Base-by-base conservation (phyloP, 768 basidiomycete genomes). In the Leccinum truebloodii region DNA sequence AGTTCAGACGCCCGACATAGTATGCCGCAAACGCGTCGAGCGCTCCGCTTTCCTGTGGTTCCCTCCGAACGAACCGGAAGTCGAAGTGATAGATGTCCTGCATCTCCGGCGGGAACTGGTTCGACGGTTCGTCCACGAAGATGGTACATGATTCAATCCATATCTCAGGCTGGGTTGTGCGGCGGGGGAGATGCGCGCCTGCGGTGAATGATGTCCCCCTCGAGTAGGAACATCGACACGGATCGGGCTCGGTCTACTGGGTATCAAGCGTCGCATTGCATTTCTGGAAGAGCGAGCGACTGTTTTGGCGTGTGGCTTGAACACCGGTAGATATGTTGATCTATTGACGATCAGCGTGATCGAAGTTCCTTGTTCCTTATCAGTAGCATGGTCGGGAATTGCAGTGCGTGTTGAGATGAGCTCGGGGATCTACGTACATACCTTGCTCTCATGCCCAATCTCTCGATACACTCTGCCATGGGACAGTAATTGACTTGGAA, bases 71-170 rank as follows among this genome's bases (percentile, higher is more conserved):
- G 20, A 20, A 20, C 44, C 9, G 18, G 41, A 6, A 13, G 8
- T 20, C 10, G n/a, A 20, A 46, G 44, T 20, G 3, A 18, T 48
- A 32, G 10, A 32, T 62, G 22, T 59, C 37, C 3, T 68, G 52
- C 49, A 64, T 37, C 41, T 69, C 61, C 5, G 62, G 63, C 18
- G 59, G 54, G 53, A 76, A 72, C 16, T 63, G 59, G 2, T 65
- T 61, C 18, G 72, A 65, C 2, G 61, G 55, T 60, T 82, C 79
- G 61, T 82, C 81, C 30, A 76, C 58, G 46, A 65, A 76, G 53
- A 74, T 73, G n/a, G 28, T 30, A 30, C 28, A 7, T 30, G 28
- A 30, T 30, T 30, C 73, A 32, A 80, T 76, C 72, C 34, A 74
- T 60, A 55, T 65, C 32, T 32, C 32, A 32, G 32, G 32, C 32